Base-by-base conservation (phyloP, 2,329 filamentous ascomycete genomes). In the Thielaviopsis populi region DNA sequence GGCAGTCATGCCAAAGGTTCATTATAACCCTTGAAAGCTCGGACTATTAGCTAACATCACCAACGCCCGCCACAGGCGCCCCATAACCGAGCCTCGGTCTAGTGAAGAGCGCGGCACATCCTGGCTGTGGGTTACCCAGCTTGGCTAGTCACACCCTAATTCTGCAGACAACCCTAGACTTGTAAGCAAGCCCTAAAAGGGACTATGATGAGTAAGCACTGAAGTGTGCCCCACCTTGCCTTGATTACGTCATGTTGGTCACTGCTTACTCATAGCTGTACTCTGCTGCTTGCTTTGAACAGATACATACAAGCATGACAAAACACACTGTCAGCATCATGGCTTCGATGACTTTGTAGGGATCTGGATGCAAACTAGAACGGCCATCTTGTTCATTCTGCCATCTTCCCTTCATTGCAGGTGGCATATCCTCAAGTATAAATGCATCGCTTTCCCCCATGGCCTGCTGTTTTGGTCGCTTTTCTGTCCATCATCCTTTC, bases 401-500 rank as follows among this genome's bases (percentile, higher is more conserved):
- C 11, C n/a, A 10, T 11, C 19, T 59, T 56, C 61, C 46, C 17
- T 41, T 4, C 19, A 4, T 19, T 42, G 15, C 42, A 13, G 24
- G 7, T 22, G 27, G 8, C 10, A 59, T 42, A 24, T 13, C 3
- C n/a, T 0, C 22, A 46, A 65, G 69, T 74, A 76, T 75, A 76
- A 73, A 76, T 76, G 74, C 69, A 69, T 67, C 74, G 73, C 56
- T 67, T 73, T 68, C 67, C 69, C 67, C 67, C 71, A 65, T 63
- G 70, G 58, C 66, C 69, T 70, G 72, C 73, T 65, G 70, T 75
- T 71, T 69, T 75, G 60, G 70, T 73, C 68, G 69, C 71, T 70
- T 68, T 71, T 69, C 67, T 75, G 69, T 75, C 74, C 70, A 75
- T 74, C 68, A 68, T 73, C 68, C 69, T 71, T 70, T 69, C 72